Percentiles rank a stretch among this genome's conserved stretches.
Conservation (phyloP, 495 filamentous ascomycete genomes). For the Penicillium paradoxum region DNA sequence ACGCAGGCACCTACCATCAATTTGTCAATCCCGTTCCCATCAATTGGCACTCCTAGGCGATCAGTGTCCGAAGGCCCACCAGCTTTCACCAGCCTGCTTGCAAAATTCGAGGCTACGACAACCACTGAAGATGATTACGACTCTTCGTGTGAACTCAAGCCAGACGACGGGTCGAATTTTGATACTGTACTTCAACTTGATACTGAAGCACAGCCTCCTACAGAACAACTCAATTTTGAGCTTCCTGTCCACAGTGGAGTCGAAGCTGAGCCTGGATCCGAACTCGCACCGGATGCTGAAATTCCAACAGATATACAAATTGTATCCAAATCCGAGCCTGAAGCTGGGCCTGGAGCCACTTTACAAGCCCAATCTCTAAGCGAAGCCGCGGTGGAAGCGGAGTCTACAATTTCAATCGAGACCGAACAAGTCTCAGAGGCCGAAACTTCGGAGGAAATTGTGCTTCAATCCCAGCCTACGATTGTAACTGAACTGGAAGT, state of each 20-base stretch:
- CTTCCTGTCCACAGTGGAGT: conserved; percentile 46
- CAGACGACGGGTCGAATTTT: conserved; percentile 28
- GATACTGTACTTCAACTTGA: neutral
- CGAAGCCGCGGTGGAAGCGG: neutral
- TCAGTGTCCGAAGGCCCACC: conserved; percentile 38
- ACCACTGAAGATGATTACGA: conserved; percentile 27
- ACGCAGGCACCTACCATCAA: conserved; percentile 17
- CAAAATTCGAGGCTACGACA: conserved; percentile 40
- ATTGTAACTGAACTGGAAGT: neutral
- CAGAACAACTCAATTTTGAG: conserved; percentile 2
- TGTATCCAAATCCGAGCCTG: neutral
- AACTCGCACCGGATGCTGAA: neutral
- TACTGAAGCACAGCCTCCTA: neutral
- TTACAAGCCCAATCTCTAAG: neutral
- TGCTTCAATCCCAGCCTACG: neutral
- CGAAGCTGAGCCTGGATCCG: neutral
- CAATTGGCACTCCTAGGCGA: conserved; percentile 13
- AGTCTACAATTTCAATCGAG: neutral
- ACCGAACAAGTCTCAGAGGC: neutral
- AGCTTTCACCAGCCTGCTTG: conserved; percentile 42
- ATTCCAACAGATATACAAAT: neutral
- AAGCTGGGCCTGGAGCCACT: neutral
- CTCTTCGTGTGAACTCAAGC: conserved; percentile 42
- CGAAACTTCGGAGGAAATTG: neutral
- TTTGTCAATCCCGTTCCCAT: conserved; percentile 14